Base-by-base conservation (phyloP, 257 asterid genomes). In the Agastache rugosa region DNA sequence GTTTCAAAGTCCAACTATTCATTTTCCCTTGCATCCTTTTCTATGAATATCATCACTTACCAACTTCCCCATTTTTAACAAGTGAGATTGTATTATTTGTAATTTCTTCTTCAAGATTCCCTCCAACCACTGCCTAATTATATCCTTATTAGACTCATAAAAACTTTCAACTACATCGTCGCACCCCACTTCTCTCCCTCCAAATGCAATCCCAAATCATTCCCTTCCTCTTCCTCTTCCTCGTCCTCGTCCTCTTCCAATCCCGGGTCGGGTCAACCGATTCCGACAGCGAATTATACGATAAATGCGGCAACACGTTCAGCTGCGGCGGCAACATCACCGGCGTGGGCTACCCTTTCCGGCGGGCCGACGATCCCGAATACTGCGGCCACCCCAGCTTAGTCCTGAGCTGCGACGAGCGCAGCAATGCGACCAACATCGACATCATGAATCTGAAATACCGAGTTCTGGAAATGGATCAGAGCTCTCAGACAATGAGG, bases 311-410 rank as follows among this genome's bases (percentile, higher is more conserved):
- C 63, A 75, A 82, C 50, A 19, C 73, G 0, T 91, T 85, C 86
- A 78, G 53, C 75, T 91, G 97, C 55, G 96, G 96, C 62, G 3
- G 42, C 3, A 0, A 16, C 23, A 78, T 85, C 79, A 56, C 79
- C 9, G 75, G 60, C 16, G 44, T 91, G 51, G 74, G 82, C 22
- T 91, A 86, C 63, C 97, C 97, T 5, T 91, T 91, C 83, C 83
- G 93, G 15, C 76, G 82, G 27, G 0, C 4, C 12, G 0, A 23
- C 14, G 88, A 81, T 67, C 96, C 92, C 25, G 63, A 12, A 0
- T 80, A 85, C 69, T 91, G 97, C 25, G 97, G 96, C 39, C 81
- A 87, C 27, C 96, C 90, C 2, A 78, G 85, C 44, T 72, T 91
- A 5, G 75, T 63, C 11, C 90, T 91, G 4, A 53, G 16, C 6